Conservation (phyloP, 805 yeast species). For the Candida boleticola region DNA sequence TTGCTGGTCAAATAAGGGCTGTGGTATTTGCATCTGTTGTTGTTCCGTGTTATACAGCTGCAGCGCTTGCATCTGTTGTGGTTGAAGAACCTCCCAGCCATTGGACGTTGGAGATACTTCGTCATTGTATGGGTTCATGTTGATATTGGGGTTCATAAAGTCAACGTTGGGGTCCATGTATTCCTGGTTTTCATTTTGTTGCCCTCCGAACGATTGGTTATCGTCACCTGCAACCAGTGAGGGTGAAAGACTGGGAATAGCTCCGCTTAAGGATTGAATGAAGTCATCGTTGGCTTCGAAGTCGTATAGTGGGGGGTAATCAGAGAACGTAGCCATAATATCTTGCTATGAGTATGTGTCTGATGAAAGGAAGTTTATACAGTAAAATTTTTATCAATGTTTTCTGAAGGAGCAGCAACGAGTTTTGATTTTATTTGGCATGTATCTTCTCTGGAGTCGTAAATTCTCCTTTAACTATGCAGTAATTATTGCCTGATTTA, state of each 20-base stretch:
- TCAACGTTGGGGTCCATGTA: slow-evolving; percentile 4
- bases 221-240: slow-evolving; percentile 19
- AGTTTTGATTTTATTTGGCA: background rate
- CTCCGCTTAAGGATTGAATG: slow-evolving; percentile 26
- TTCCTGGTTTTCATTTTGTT: background rate
- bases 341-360: background rate
- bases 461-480: background rate
- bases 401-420: background rate
- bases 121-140: background rate
- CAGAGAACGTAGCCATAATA: slow-evolving; percentile 5
- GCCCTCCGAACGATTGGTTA: background rate
- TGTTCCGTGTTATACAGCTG: too few species aligned
- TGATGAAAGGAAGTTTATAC: background rate
- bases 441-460: background rate
- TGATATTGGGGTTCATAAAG: slow-evolving; percentile 6
- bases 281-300: slow-evolving; percentile 31
- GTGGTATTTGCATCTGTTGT: background rate
- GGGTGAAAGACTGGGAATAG: slow-evolving; percentile 19
- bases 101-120: slow-evolving; percentile 1
- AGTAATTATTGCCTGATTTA: slow-evolving; percentile 1
- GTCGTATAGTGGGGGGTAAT: slow-evolving; percentile 58
- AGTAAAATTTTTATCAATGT: background rate
- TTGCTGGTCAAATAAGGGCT: slow-evolving; percentile 1
- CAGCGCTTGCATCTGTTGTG: background rate
- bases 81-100: background rate